Evolutionary conservation across 2,329 filamentous ascomycete genomes (phyloP).

Genomic region (Talaromyces sp.): DNA sequence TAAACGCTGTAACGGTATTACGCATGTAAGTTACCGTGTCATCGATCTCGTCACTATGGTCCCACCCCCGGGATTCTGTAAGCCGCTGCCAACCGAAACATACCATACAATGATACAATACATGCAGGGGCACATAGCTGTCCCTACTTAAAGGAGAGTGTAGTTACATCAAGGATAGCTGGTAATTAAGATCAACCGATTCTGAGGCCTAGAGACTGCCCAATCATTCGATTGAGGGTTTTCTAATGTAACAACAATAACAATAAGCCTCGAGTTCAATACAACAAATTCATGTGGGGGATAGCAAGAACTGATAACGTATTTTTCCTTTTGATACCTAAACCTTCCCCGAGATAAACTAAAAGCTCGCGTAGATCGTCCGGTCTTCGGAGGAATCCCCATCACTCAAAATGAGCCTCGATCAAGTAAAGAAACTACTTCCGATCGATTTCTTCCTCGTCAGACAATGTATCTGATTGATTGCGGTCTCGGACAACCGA

Average conservation of each 20-base stretch:
- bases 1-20: slow-evolving; percentile 1
- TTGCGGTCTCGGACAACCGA: neutral
- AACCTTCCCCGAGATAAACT: neutral
- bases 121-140: too few species aligned
- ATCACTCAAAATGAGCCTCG: neutral
- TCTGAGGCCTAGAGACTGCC: too few species aligned
- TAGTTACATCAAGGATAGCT: neutral
- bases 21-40: neutral
- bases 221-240: neutral
- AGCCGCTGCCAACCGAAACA: slow-evolving; percentile 13
- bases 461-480: neutral
- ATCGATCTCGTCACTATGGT: neutral
- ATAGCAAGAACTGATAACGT: neutral
- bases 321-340: neutral
- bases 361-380: neutral
- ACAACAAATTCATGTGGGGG: neutral
- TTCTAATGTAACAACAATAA: neutral
- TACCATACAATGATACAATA: too few species aligned
- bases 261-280: neutral
- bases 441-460: neutral
- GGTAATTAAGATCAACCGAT: too few species aligned
- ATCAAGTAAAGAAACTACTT: neutral
- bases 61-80: neutral
- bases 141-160: too few species aligned
- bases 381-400: neutral